Evolutionary conservation across 495 filamentous ascomycete species (phyloP), one percentile per base, ranked within the genome.

Genomic region (Aspergillus nidulans): DNA sequence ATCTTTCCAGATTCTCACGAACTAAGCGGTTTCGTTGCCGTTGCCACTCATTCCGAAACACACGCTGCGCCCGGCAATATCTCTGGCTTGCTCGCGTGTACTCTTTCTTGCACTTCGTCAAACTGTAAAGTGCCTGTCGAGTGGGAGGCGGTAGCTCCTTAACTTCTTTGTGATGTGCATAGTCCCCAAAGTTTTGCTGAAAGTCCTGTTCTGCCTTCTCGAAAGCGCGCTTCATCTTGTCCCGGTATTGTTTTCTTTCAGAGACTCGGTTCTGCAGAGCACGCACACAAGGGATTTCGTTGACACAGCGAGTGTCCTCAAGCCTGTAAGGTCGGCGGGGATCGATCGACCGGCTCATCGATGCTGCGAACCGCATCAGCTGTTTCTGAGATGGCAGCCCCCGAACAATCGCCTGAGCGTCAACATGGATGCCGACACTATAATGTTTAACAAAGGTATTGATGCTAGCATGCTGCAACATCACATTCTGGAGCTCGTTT

Each of bases 401-500:
- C 34, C 54, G 59, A 20, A 74, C 51, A 60, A 72, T 67, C 20
- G 57, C 68, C 58, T 68, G 53, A n/a, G 60, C 51, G 55, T 76
- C 62, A 36, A 69, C 55, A 34, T 69, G 49, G 43, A 74, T 64
- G 50, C 56, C 65, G 36, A 67, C 64, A 46, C 59, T 63, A 49
- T 73, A 72, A 53, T 73, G 60, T 49, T 64, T 66, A 10, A 75
- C 42, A 59, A 72, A 73, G 1, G 65, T 72, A 44, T 63, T 45
- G 39, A 71, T 73, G 25, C 53, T 67, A 20, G 65, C 55, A 59
- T 73, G 62, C 56, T 73, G 57, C 19, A 73, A 54, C 41, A 73
- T 75, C 4, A 73, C 55, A 47, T 74, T 74, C 63, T 76, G 63
- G 23, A 74, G 30, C 30, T 65, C 56, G 56, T 72, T 67, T n/a